Conservation (phyloP, 2,329 filamentous ascomycete genomes). For the Colletotrichum higginsianum region DNA sequence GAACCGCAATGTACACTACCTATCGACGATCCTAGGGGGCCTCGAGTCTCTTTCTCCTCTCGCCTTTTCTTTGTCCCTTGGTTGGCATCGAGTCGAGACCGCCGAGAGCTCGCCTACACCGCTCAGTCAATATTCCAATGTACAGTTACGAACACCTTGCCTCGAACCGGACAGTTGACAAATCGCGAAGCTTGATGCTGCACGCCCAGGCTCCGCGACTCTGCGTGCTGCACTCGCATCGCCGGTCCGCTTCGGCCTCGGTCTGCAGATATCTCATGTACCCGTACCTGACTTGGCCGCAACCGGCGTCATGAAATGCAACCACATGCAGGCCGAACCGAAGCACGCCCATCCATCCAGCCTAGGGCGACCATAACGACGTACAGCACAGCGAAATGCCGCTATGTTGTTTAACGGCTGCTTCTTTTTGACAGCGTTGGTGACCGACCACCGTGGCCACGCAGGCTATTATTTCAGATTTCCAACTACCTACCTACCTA, state of each 20-base stretch:
- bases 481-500: no score
- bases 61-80: constrained; percentile 23
- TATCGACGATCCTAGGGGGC: neutral
- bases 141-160: neutral
- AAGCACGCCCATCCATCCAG: constrained; percentile 9
- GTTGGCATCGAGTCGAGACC: constrained; percentile 23
- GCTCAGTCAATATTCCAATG: neutral
- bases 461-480: neutral
- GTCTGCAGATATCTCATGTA: constrained; percentile 33
- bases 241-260: constrained; percentile 9
- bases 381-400: constrained; percentile 16
- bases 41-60: neutral
- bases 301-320: constrained; percentile 31
- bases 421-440: neutral
- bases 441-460: no score
- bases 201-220: constrained; percentile 4
- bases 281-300: constrained; percentile 37
- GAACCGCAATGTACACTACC: neutral
- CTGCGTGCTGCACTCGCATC: constrained; percentile 5
- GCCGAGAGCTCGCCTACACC: constrained; percentile 21
- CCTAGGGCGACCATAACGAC: neutral
- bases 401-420: neutral
- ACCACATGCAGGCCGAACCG: constrained; percentile 30
- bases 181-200: constrained; percentile 14
- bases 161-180: neutral